Evolutionary conservation across 305 asterid species (phyloP).

Genomic region (Rubia peregrina): DNA sequence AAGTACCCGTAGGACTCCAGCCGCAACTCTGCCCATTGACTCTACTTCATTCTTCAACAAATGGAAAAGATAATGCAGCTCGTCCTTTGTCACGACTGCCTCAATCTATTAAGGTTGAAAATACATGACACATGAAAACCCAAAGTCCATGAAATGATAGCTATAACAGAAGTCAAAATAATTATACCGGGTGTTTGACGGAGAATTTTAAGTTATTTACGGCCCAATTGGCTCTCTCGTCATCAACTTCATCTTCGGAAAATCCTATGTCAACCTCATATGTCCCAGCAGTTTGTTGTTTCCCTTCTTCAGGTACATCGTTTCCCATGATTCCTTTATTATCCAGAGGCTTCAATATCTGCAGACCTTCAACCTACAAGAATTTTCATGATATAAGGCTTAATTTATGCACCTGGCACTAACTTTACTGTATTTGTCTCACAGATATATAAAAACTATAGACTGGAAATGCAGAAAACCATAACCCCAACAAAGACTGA

Average conservation of each 20-base stretch:
- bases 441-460: neutral
- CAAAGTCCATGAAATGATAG: constrained; percentile 13
- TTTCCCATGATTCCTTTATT: constrained; percentile 29
- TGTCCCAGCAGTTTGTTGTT: constrained; percentile 35
- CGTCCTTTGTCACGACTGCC: constrained; percentile 85
- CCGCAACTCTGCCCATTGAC: constrained; percentile 87
- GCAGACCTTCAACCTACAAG: constrained; percentile 80
- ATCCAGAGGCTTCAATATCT: constrained; percentile 69
- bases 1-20: constrained; percentile 83
- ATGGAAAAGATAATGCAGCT: constrained; percentile 57
- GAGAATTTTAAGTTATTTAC: constrained; percentile 82
- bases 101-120: constrained; percentile 52
- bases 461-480: neutral
- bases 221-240: constrained; percentile 51
- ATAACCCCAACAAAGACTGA: constrained; percentile 15
- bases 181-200: constrained; percentile 76
- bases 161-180: constrained; percentile 8
- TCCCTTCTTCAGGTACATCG: constrained; percentile 34
- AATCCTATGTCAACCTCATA: constrained; percentile 65
- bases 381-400: constrained; percentile 4
- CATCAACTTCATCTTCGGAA: constrained; percentile 49
- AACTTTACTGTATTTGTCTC: neutral
- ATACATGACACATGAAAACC: constrained; percentile 11
- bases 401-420: neutral
- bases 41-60: constrained; percentile 86